phyloP scores from a whole-genome alignment of 495 filamentous ascomycete genomes.

The Penicillium chermesinum region DNA sequence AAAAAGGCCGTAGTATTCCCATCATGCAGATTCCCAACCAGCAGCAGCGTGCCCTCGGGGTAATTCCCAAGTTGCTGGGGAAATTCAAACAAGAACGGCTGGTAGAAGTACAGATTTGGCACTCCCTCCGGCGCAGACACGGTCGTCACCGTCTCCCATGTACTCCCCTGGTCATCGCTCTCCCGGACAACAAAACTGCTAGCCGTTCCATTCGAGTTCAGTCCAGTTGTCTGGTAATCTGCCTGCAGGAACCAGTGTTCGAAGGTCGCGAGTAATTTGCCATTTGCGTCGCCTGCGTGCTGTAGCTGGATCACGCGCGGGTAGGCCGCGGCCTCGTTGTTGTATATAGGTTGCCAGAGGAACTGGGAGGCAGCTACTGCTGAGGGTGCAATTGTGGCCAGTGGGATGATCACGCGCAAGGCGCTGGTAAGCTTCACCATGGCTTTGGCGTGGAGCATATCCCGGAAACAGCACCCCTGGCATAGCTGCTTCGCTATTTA shows the following conservation, averaged over 20 bases:
- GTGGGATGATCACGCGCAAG: no score
- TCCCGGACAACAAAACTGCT: not conserved
- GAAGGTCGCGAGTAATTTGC: not conserved
- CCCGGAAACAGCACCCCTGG: not conserved
- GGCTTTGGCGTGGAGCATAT: not conserved
- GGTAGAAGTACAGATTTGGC: not conserved
- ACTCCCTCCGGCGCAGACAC: not conserved
- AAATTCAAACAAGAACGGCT: conserved; percentile 4
- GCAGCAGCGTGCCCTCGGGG: conserved; percentile 2
- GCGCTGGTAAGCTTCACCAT: not conserved
- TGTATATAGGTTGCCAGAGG: not conserved
- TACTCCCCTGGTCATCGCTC: not conserved
- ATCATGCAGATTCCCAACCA: conserved; percentile 1
- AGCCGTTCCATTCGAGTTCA: no score
- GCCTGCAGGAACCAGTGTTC: conserved; percentile 3
- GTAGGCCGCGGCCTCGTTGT: not conserved
- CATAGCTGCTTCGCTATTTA: not conserved
- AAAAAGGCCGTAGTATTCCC: not conserved
- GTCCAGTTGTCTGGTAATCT: no score
- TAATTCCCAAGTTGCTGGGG: conserved; percentile 1
- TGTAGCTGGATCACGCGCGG: not conserved
- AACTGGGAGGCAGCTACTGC: not conserved
- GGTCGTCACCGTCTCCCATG: not conserved
- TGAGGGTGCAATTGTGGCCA: no score
- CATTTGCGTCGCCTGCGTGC: conserved; percentile 2